Conservation (phyloP, 768 basidiomycete genomes). For the Hygrophorus pudorinus region DNA sequence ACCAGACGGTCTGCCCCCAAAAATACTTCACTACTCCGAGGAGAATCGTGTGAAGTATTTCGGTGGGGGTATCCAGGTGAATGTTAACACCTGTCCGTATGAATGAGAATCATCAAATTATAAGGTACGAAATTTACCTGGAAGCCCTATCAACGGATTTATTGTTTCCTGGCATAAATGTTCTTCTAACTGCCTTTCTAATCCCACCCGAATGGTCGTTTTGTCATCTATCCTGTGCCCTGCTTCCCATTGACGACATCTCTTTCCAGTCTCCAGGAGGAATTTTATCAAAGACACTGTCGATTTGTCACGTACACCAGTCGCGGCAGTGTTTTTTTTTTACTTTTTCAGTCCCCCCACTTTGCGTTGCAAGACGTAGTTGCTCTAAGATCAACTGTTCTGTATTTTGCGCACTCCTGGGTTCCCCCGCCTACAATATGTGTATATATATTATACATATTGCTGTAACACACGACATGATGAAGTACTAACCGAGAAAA, state of each 20-base stretch:
- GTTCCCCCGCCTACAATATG: slow-evolving; percentile 1
- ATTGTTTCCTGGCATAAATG: background rate
- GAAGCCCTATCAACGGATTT: slow-evolving; percentile 7
- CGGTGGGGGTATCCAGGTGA: slow-evolving; percentile 25
- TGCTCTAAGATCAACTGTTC: background rate
- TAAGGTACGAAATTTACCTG: no score
- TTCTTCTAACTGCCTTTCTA: slow-evolving; percentile 3
- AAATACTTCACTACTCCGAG: slow-evolving; percentile 35
- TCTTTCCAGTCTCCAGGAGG: slow-evolving; percentile 1
- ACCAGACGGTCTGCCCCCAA: slow-evolving; percentile 28
- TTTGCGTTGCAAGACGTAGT: background rate
- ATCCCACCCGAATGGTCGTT: background rate
- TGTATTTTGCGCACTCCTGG: slow-evolving; percentile 2
- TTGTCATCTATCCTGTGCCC: background rate
- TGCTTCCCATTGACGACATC: background rate
- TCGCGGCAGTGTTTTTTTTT: background rate
- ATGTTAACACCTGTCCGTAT: slow-evolving; percentile 27
- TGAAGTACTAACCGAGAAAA: slow-evolving; percentile 11
- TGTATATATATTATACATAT: no score
- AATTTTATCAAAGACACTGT: background rate
- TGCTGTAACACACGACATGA: slow-evolving; percentile 2
- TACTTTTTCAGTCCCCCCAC: slow-evolving; percentile 1
- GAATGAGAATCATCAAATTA: no score
- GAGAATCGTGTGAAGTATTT: slow-evolving; percentile 27
- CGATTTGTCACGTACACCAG: background rate